Percentiles rank a stretch among this genome's conserved stretches.
phyloP scores from a whole-genome alignment of 495 filamentous ascomycete species.

The Lasiosphaeria ovina region DNA sequence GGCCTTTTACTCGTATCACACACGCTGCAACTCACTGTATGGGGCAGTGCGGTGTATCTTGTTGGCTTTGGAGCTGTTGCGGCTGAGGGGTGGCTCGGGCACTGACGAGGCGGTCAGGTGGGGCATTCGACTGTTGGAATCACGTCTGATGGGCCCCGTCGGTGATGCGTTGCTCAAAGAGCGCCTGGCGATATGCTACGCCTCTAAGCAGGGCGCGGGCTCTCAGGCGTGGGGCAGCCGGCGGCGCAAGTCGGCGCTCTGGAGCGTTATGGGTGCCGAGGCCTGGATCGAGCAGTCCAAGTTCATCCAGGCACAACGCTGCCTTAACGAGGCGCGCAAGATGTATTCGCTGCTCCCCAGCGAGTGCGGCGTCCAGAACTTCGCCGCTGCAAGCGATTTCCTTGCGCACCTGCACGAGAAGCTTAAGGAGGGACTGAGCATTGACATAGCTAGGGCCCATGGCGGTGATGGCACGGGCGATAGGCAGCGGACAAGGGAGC shows the following conservation, averaged over 20 bases:
- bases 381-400: slow-evolving; percentile 61
- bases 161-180: slow-evolving; percentile 80
- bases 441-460: slow-evolving; percentile 9
- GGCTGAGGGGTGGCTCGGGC: slow-evolving; percentile 70
- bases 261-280: slow-evolving; percentile 80
- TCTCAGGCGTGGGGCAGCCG: slow-evolving; percentile 66
- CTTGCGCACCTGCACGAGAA: slow-evolving; percentile 59
- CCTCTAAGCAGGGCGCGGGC: slow-evolving; percentile 62
- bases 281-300: slow-evolving; percentile 75
- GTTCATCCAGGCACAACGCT: slow-evolving; percentile 64
- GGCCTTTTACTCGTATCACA: slow-evolving; percentile 87
- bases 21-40: slow-evolving; percentile 71
- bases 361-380: slow-evolving; percentile 53
- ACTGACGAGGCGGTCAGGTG: slow-evolving; percentile 86
- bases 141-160: slow-evolving; percentile 66
- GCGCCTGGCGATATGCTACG: slow-evolving; percentile 80
- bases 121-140: slow-evolving; percentile 76
- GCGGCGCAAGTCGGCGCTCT: slow-evolving; percentile 81
- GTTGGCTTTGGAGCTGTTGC: slow-evolving; percentile 76
- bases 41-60: slow-evolving; percentile 74
- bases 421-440: slow-evolving; percentile 52
- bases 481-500: slow-evolving; percentile 20
- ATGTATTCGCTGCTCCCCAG: slow-evolving; percentile 63
- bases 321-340: slow-evolving; percentile 65
- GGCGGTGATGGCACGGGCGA: slow-evolving; percentile 14